These are phyloP conservation scores for Acanthamoeba castellanii DNA, from an alignment of 208 protist genomes.

Conservation along the genomic window DNA sequence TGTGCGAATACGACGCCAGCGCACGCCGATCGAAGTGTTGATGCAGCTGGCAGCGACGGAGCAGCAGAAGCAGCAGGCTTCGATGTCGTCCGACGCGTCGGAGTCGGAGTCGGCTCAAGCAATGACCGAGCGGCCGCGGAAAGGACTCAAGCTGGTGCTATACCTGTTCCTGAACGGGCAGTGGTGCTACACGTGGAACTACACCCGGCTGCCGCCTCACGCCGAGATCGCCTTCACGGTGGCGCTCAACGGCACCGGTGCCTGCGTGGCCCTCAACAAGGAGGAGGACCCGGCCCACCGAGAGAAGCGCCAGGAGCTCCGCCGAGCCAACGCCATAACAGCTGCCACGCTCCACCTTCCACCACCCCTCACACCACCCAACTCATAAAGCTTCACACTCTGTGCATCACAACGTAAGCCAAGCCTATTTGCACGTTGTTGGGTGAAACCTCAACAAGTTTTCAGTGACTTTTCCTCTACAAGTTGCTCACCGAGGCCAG, in stretches of 20 bases:
- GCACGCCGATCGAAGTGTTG: no score
- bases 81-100: background rate
- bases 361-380: no score
- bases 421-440: no score
- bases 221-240: conserved; percentile 48
- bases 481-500: no score
- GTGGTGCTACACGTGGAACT: conserved; percentile 23
- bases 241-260: background rate
- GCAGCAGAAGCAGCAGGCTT: background rate
- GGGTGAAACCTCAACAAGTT: no score
- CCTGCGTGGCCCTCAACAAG: conserved; percentile 16
- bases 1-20: background rate
- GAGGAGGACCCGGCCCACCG: background rate
- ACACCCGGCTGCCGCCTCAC: background rate
- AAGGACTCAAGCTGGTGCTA: background rate
- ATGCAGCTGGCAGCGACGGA: no score
- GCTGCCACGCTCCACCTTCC: no score
- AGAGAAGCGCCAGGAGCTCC: background rate
- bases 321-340: no score
- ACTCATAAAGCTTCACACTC: no score
- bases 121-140: background rate
- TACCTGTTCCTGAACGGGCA: conserved; percentile 20
- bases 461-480: no score
- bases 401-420: no score
- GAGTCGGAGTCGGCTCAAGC: background rate